Conservation (phyloP, 192 early-diverging fungal species). For the Dissophora ornata region DNA sequence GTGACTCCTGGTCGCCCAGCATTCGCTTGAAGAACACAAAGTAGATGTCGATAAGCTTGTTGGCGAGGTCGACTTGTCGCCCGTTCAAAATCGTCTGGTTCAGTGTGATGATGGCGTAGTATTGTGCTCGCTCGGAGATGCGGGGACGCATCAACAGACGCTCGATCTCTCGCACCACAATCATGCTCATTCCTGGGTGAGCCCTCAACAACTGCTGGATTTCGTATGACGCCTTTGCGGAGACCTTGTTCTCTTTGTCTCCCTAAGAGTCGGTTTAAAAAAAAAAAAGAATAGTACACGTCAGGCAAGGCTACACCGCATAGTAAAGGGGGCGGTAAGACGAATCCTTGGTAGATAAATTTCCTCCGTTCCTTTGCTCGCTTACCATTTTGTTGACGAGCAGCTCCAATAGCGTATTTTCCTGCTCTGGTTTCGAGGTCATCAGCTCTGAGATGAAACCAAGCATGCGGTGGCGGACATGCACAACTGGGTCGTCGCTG, state of each 20-base stretch:
- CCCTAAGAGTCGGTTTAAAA: conserved; percentile 67
- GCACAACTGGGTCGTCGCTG: conserved; percentile 85
- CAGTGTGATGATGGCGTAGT: conserved; percentile 91
- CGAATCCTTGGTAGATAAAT: too few relatives aligned
- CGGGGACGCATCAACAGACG: conserved; percentile 84
- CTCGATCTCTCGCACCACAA: conserved; percentile 90
- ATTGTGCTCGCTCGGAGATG: conserved; percentile 83
- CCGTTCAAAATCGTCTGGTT: conserved; percentile 92
- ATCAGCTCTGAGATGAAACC: conserved; percentile 82
- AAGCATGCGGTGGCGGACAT: conserved; percentile 86
- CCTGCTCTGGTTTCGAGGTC: conserved; percentile 92
- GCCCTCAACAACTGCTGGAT: conserved; percentile 78
- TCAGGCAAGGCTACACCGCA: neutral
- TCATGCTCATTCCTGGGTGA: conserved; percentile 89
- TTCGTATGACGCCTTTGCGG: conserved; percentile 84
- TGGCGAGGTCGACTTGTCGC: conserved; percentile 78
- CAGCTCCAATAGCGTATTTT: conserved; percentile 91
- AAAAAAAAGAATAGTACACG: too few relatives aligned
- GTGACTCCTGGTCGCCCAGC: conserved; percentile 63
- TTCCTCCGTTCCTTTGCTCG: neutral
- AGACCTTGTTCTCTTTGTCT: conserved; percentile 88
- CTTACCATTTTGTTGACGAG: conserved; percentile 90
- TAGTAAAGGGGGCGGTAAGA: too few relatives aligned
- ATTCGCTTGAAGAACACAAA: conserved; percentile 91
- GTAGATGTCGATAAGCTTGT: conserved; percentile 89